phyloP scores from a whole-genome alignment of 1,139 yeast genomes.

The Saccharomyces hybrid region DNA sequence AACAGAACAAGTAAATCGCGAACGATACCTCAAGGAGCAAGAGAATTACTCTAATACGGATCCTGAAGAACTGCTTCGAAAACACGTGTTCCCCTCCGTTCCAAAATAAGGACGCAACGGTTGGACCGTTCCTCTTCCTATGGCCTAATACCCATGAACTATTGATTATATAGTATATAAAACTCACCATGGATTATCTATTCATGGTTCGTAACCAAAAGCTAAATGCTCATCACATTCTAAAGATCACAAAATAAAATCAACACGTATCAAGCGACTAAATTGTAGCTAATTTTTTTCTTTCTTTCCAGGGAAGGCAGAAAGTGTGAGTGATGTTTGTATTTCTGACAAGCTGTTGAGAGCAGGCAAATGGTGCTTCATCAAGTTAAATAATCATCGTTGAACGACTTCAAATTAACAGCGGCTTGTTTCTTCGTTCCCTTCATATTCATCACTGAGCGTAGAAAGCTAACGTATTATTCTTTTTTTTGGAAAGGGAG shows the following conservation, averaged over 20 bases:
- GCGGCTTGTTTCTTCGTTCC: not conserved
- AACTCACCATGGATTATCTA: not conserved
- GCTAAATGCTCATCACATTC: not conserved
- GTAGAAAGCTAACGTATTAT: not conserved
- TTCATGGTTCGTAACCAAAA: not conserved
- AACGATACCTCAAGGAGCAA: conserved; percentile 25
- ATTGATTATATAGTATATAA: not conserved
- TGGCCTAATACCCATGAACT: not conserved
- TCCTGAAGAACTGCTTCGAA: conserved; percentile 37
- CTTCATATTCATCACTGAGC: not conserved
- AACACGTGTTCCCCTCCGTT: conserved; percentile 50
- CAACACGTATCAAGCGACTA: not conserved
- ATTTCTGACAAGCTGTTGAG: not conserved
- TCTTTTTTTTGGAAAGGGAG: not conserved
- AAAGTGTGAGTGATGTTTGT: not conserved
- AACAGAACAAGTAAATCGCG: conserved; percentile 33
- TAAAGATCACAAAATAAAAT: not conserved
- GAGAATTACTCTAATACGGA: conserved; percentile 30
- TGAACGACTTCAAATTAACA: not conserved
- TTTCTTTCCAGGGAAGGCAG: not conserved
- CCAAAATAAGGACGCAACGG: conserved; percentile 33
- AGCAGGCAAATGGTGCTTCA: not conserved
- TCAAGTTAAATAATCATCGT: not conserved
- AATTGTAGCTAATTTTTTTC: not conserved
- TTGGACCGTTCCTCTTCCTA: not conserved